Base-by-base conservation (phyloP, 2,329 filamentous ascomycete genomes). In the Colletotrichum liaoningense region DNA sequence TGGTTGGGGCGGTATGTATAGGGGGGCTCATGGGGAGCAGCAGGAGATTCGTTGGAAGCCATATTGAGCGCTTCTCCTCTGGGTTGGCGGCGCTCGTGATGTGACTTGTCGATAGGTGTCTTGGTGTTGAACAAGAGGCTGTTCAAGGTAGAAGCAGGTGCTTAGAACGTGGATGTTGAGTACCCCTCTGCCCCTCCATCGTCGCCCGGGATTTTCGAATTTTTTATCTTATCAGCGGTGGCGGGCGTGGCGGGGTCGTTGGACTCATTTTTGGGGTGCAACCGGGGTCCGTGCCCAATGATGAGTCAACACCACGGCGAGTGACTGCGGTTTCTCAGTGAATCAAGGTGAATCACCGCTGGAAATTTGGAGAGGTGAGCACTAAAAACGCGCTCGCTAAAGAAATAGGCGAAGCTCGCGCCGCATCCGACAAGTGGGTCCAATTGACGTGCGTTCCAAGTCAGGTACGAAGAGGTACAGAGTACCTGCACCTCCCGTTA, bases 11-110 rank as follows among this genome's bases (percentile, higher is more conserved):
- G 84, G 75, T 86, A 86, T 12, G 78, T 80, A 76, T 85, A 85
- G 3, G 86, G 84, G 5, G 86, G 85, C 75, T 87, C 80, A 72
- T 87, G 84, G 58, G 86, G 84, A 68, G 82, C 82, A 19, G 84
- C 83, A 24, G 85, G 81, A 24, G 83, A 82, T 64, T 74, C 72
- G 58, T 67, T 72, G 33, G 72, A 67, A 30, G 72, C 52, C 72
- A 74, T 74, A 5, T 11, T 67, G 56, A 6, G 52, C 49, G 24
- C n/a, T 63, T 56, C 33, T 1, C 30, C 14, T 1, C 24, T 66
- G 19, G 3, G 4, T 14, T 26, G 16, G 19, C 9, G 54, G 14
- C 11, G 35, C 19, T 26, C 28, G n/a, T n/a, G n/a, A 11, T n/a
- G 8, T 63, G 38, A 28, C 24, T 26, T 63, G 30, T 35, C 33